These are phyloP conservation scores for Fusarium sp. DNA, from an alignment of 2,329 filamentous ascomycete species.

Conservation along the genomic window DNA sequence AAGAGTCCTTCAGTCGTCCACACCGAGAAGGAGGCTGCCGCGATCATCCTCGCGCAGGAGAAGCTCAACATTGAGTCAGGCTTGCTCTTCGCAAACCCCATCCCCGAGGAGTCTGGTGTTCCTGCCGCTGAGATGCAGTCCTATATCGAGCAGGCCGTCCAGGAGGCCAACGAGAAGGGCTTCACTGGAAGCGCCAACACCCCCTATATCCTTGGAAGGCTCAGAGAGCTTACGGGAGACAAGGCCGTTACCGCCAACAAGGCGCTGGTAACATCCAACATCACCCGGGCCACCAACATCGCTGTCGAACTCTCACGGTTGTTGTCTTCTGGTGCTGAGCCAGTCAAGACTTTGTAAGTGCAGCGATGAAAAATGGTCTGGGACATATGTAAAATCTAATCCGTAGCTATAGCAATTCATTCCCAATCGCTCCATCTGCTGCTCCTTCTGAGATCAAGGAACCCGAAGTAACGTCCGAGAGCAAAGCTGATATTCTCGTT, in stretches of 20 bases:
- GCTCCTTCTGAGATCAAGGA: slow-evolving; percentile 26
- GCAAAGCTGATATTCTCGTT: slow-evolving; percentile 76
- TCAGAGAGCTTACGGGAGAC: slow-evolving; percentile 80
- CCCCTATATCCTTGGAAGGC: slow-evolving; percentile 81
- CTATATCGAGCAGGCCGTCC: slow-evolving; percentile 75
- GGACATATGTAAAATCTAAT: slow-evolving; percentile 50
- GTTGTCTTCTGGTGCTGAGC: slow-evolving; percentile 48
- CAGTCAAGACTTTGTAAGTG: slow-evolving; percentile 53
- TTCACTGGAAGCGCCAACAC: slow-evolving; percentile 82
- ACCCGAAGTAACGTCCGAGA: slow-evolving; percentile 20
- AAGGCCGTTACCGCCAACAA: slow-evolving; percentile 80
- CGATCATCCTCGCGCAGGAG: slow-evolving; percentile 86
- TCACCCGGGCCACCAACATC: slow-evolving; percentile 65
- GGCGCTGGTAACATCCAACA: slow-evolving; percentile 66
- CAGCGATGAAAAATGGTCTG: slow-evolving; percentile 35
- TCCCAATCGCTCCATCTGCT: slow-evolving; percentile 30
- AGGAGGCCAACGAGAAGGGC: slow-evolving; percentile 71
- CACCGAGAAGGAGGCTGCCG: slow-evolving; percentile 84
- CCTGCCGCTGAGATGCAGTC: slow-evolving; percentile 76
- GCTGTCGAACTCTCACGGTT: slow-evolving; percentile 64
- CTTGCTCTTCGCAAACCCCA: slow-evolving; percentile 88
- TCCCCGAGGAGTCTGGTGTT: slow-evolving; percentile 77
- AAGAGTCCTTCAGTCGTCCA: slow-evolving; percentile 80
- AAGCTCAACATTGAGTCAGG: slow-evolving; percentile 79
- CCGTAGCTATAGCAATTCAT: slow-evolving; percentile 49